Conservation (phyloP, 2,329 filamentous ascomycete species). For the Chaetomium globosum region DNA sequence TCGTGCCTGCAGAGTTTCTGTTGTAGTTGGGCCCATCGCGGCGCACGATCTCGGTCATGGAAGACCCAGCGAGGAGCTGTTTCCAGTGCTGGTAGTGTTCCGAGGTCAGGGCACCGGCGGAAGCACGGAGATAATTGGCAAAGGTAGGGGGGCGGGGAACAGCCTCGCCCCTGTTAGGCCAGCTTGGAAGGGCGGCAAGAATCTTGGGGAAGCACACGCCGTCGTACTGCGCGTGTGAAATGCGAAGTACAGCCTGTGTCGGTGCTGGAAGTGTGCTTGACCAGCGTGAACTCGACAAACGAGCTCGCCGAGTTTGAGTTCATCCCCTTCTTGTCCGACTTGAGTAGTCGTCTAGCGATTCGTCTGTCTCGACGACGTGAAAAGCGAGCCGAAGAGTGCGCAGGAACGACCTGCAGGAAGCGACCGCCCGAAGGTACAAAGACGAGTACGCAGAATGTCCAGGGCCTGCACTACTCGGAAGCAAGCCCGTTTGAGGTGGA, state of each 20-base stretch:
- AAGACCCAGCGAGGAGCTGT: constrained; percentile 45
- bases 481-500: constrained; percentile 32
- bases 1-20: constrained; percentile 6
- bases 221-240: constrained; percentile 56
- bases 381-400: constrained; percentile 32
- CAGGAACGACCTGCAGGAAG: constrained; percentile 35
- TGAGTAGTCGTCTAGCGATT: constrained; percentile 22
- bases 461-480: constrained; percentile 32
- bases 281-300: constrained; percentile 33
- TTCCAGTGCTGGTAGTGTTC: constrained; percentile 50
- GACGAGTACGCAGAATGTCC: constrained; percentile 36
- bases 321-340: constrained; percentile 1
- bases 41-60: constrained; percentile 34
- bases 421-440: constrained; percentile 34
- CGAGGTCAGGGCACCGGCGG: constrained; percentile 32
- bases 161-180: constrained; percentile 45
- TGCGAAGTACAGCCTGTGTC: constrained; percentile 34
- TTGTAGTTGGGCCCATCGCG: constrained; percentile 27
- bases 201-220: constrained; percentile 51
- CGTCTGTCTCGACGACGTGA: constrained; percentile 31
- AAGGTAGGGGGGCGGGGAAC: constrained; percentile 39
- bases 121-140: constrained; percentile 39
- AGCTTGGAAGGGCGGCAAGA: constrained; percentile 46
- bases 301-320: constrained; percentile 29
- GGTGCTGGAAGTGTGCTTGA: constrained; percentile 27